These are phyloP conservation scores for Thozetella sp. DNA, from an alignment of 495 filamentous ascomycete species.

Conservation along the genomic window DNA sequence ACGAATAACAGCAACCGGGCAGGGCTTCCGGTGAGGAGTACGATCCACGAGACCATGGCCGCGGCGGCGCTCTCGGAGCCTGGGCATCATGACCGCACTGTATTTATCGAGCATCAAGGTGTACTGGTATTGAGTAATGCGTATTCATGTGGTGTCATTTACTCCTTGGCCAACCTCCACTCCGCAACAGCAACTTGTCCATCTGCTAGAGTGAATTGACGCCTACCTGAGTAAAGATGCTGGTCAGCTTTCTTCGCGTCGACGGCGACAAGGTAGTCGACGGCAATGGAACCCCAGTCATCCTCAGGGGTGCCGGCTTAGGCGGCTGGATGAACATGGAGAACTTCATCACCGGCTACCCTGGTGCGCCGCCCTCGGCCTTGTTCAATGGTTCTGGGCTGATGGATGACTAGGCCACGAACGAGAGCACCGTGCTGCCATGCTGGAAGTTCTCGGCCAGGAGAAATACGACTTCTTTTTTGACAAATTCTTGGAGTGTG, in stretches of 20 bases:
- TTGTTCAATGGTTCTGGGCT: neutral
- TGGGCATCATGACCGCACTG: neutral
- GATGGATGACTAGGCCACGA: neutral
- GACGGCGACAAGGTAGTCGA: constrained; percentile 42
- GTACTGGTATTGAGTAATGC: too few species aligned
- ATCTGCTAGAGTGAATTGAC: neutral
- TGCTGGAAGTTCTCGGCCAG: neutral
- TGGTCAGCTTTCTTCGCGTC: constrained; percentile 32
- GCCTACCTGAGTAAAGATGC: constrained; percentile 6
- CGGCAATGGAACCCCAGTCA: constrained; percentile 36
- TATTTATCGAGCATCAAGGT: too few species aligned
- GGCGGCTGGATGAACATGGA: constrained; percentile 2
- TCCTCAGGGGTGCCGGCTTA: constrained; percentile 10
- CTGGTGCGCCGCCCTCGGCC: neutral
- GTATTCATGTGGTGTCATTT: too few species aligned
- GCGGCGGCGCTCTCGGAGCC: neutral
- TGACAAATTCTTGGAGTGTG: constrained; percentile 1
- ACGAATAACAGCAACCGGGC: neutral
- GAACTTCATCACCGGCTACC: constrained; percentile 2
- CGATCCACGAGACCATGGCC: neutral
- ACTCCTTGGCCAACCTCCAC: too few species aligned
- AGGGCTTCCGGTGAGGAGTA: neutral
- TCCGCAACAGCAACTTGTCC: too few species aligned
- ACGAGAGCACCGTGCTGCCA: neutral
- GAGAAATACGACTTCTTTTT: constrained; percentile 4